Base-by-base conservation (phyloP, 306 rosid species). In the Elaeagnus macrophylla region DNA sequence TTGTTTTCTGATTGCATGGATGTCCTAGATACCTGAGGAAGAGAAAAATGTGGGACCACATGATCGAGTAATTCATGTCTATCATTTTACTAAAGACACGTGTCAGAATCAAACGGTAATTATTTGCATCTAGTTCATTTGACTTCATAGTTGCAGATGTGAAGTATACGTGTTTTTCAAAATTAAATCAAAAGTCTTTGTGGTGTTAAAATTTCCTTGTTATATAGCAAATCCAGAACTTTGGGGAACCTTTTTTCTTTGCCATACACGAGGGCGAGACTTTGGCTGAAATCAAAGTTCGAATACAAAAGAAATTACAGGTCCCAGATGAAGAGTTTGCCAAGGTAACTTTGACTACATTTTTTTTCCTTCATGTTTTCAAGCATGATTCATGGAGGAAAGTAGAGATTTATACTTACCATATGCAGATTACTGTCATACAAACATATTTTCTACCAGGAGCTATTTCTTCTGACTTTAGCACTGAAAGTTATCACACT, bases 181-280 rank as follows among this genome's bases (percentile, higher is more conserved):
- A 8, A 16, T 7, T 13, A 39, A n/a, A 3, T 1, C 14, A 40
- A 1, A 5, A n/a, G 5, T 51, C 43, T 14, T 38, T 8, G 55
- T 49, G n/a, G n/a, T n/a, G n/a, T n/a, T n/a, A 19, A 67, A 55
- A 67, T 32, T 37, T 10, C 19, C 70, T 56, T 39, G 62, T 57
- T 59, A 50, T 44, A 51, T 72, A 88, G 97, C 95, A 84, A 81
- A 77, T 88, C 72, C 94, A 88, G 64, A 82, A 84, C 67, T 88
- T 88, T 16, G 97, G 97, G 46, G 97, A 88, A 67, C 97, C 97
- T 12, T 88, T 88, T 56, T 84, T 88, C 77, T 68, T 88, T 82
- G 97, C 84, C 61, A 88, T 88, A 64, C 89, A 51, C 55, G 97
- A 88, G 70, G 85, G 84, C n/a, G 97, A 88, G 64, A 78, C 81